phyloP scores from a whole-genome alignment of 208 protist genomes.

The Leptomonas pyrrhocoris region DNA sequence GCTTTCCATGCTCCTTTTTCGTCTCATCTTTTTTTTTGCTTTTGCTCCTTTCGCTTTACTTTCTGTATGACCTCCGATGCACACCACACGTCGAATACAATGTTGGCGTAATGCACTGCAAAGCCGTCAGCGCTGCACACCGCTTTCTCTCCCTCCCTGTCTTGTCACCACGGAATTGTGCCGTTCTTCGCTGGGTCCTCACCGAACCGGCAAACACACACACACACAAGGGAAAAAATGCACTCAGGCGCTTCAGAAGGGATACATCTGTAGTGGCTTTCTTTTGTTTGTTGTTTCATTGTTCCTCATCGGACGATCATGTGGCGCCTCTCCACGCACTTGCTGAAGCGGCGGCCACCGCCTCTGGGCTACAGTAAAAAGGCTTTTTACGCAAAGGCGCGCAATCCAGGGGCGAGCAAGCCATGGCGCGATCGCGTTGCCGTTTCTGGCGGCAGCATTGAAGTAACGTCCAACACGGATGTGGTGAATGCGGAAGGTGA shows the following conservation, averaged over 20 bases:
- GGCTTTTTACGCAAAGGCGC: slow-evolving; percentile 77
- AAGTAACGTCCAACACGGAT: slow-evolving; percentile 58
- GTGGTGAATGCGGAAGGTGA: slow-evolving; percentile 40
- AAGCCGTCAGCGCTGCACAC: too few relatives aligned
- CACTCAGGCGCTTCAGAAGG: too few relatives aligned
- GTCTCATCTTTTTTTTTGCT: too few relatives aligned
- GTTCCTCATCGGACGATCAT: slow-evolving; percentile 19
- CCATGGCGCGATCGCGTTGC: slow-evolving; percentile 74
- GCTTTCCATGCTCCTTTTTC: too few relatives aligned
- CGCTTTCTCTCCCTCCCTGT: too few relatives aligned
- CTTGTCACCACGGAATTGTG: too few relatives aligned
- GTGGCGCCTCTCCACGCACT: slow-evolving; percentile 24
- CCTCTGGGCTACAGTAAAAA: slow-evolving; percentile 74
- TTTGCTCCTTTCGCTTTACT: too few relatives aligned
- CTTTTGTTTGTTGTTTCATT: neutral
- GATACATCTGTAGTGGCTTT: slow-evolving; percentile 1
- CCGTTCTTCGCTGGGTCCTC: neutral
- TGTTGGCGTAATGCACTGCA: too few relatives aligned
- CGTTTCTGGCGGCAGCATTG: slow-evolving; percentile 57
- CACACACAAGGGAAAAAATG: too few relatives aligned
- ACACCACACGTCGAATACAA: too few relatives aligned
- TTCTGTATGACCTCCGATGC: too few relatives aligned
- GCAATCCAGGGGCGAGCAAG: slow-evolving; percentile 75
- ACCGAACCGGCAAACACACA: neutral
- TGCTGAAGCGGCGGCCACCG: slow-evolving; percentile 45